Evolutionary conservation across 1,139 yeast genomes (phyloP).

Genomic region (Casaregolazyma lundiana): DNA sequence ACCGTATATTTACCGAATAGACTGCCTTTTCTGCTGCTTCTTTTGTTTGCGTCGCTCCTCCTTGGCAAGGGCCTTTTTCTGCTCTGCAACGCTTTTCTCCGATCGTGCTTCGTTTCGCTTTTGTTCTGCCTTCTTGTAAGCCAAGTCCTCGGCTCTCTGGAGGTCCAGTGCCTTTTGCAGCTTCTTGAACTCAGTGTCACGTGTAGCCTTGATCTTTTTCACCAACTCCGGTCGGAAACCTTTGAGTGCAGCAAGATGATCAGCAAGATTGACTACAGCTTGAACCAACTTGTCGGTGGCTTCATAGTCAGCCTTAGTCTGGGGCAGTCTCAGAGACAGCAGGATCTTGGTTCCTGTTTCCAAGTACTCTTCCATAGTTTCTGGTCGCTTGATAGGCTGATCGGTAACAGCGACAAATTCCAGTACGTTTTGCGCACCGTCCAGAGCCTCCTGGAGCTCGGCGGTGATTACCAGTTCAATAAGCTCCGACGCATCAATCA

Average conservation of each 20-base stretch:
- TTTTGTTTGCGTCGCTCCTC: slow-evolving; percentile 55
- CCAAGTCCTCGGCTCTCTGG: slow-evolving; percentile 61
- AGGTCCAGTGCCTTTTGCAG: slow-evolving; percentile 57
- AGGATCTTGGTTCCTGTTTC: slow-evolving; percentile 54
- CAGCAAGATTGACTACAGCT: slow-evolving; percentile 52
- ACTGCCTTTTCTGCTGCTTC: slow-evolving; percentile 33
- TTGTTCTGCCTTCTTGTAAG: slow-evolving; percentile 63
- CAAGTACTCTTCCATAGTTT: slow-evolving; percentile 29
- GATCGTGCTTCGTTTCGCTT: slow-evolving; percentile 55
- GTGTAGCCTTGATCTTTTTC: slow-evolving; percentile 66
- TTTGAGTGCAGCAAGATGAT: slow-evolving; percentile 45
- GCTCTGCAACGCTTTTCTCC: slow-evolving; percentile 52
- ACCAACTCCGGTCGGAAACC: slow-evolving; percentile 56
- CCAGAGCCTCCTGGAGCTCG: slow-evolving; percentile 47
- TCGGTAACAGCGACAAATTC: slow-evolving; percentile 78
- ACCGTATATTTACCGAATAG: neutral
- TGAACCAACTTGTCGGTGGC: slow-evolving; percentile 47
- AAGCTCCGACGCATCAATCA: slow-evolving; percentile 84
- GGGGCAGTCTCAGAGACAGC: slow-evolving; percentile 48
- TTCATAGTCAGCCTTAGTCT: slow-evolving; percentile 43
- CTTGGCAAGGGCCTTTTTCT: slow-evolving; percentile 70
- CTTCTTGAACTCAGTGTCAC: slow-evolving; percentile 66
- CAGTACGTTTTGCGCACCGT: slow-evolving; percentile 49
- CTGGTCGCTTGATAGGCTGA: slow-evolving; percentile 67
- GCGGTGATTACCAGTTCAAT: slow-evolving; percentile 60